phyloP scores from a whole-genome alignment of 768 basidiomycete species.

The Saitozyma sp. region DNA sequence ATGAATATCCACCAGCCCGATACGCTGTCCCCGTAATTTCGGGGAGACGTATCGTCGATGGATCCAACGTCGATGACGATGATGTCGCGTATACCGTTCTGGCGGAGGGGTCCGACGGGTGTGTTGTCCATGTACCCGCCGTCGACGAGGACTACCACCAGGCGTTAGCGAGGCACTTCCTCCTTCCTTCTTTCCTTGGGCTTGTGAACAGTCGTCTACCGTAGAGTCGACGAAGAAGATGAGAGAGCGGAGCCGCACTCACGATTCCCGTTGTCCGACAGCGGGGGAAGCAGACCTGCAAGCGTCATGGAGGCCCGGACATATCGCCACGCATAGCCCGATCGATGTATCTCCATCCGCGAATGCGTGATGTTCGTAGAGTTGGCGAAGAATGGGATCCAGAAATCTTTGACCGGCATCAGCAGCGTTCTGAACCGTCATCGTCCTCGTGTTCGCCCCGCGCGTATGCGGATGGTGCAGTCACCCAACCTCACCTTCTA shows the following conservation, averaged over 20 bases:
- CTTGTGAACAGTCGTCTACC: no score
- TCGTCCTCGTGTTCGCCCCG: no score
- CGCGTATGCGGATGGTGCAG: neutral
- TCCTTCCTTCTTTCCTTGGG: neutral
- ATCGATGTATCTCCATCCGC: conserved; percentile 94
- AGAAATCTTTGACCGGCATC: conserved; percentile 67
- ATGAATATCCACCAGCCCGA: conserved; percentile 95
- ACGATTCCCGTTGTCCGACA: conserved; percentile 84
- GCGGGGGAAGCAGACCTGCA: conserved; percentile 88
- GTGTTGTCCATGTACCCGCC: conserved; percentile 54
- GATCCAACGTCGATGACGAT: conserved; percentile 92
- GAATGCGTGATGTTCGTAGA: conserved; percentile 96
- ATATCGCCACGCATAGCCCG: conserved; percentile 88
- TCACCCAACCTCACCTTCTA: conserved; percentile 50
- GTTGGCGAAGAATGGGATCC: conserved; percentile 97
- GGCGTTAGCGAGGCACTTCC: neutral
- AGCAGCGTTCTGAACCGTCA: no score
- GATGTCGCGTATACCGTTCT: conserved; percentile 83
- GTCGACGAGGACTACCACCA: conserved; percentile 49
- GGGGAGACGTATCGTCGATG: conserved; percentile 92
- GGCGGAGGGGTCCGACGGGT: conserved; percentile 85
- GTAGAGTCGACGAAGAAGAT: neutral
- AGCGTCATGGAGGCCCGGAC: conserved; percentile 95
- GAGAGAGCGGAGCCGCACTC: conserved; percentile 2
- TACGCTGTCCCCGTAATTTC: conserved; percentile 90